phyloP scores from a whole-genome alignment of 1,284 basidiomycete species.

The Vanrija pseudolonga region DNA sequence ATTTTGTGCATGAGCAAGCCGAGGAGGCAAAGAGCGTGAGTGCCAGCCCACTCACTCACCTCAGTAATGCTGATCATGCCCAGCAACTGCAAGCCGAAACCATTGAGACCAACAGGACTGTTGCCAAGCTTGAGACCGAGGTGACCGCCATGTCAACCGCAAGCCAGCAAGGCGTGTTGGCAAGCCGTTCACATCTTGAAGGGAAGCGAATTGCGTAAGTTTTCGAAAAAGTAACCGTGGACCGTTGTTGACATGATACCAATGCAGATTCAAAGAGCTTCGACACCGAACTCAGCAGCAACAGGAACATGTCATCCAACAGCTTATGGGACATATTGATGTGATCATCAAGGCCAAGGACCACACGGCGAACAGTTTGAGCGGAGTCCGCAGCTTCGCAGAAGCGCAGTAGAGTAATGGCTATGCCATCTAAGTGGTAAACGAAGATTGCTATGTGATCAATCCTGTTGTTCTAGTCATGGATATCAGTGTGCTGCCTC shows the following conservation, averaged over 20 bases:
- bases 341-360: constrained; percentile 43
- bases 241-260: not conserved
- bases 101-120: constrained; percentile 28
- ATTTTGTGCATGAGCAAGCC: constrained; percentile 58
- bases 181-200: constrained; percentile 37
- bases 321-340: constrained; percentile 42
- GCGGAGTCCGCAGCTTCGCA: constrained; percentile 38
- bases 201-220: constrained; percentile 41
- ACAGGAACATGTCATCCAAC: constrained; percentile 31
- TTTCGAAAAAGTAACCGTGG: too few relatives aligned
- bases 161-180: constrained; percentile 36
- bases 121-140: constrained; percentile 37
- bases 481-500: too few relatives aligned
- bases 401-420: constrained; percentile 26
- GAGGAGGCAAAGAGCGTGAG: constrained; percentile 70
- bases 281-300: constrained; percentile 39
- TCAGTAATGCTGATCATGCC: not conserved
- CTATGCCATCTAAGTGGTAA: too few relatives aligned
- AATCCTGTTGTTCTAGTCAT: too few relatives aligned
- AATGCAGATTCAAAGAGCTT: constrained; percentile 36
- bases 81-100: constrained; percentile 37
- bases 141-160: constrained; percentile 35
- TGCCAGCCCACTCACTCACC: constrained; percentile 10
- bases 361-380: constrained; percentile 38
- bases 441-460: too few relatives aligned